Conservation (phyloP, 805 yeast species). For the Kuraishia piskuri region DNA sequence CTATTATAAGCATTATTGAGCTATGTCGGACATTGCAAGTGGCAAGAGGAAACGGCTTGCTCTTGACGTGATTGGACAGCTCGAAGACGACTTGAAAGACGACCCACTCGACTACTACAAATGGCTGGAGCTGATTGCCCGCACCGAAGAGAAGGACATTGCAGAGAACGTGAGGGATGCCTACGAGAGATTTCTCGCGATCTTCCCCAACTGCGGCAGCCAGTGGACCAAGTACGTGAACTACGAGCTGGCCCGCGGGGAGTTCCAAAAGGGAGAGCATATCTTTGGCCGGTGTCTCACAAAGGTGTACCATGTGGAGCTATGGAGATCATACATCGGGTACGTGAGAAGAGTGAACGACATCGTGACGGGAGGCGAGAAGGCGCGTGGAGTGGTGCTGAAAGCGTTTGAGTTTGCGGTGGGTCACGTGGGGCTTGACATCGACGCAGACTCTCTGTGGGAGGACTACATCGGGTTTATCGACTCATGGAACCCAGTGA, state of each 20-base stretch:
- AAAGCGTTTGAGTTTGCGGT: conserved; percentile 82
- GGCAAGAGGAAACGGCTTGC: conserved; percentile 4
- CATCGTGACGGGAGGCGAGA: conserved; percentile 74
- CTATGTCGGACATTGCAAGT: not conserved
- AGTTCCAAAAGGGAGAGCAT: conserved; percentile 56
- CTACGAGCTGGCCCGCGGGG: conserved; percentile 55
- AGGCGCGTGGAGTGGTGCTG: conserved; percentile 61
- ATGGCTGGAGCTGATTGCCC: conserved; percentile 49
- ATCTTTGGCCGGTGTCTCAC: conserved; percentile 59
- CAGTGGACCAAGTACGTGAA: conserved; percentile 73
- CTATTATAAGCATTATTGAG: too few species aligned
- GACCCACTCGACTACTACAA: conserved; percentile 44
- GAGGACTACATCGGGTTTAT: conserved; percentile 73
- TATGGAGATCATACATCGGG: conserved; percentile 72
- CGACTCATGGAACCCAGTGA: conserved; percentile 67
- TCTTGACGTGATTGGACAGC: conserved; percentile 37
- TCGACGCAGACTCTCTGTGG: conserved; percentile 68
- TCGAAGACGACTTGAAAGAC: conserved; percentile 43
- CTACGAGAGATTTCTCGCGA: conserved; percentile 50
- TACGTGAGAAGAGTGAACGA: conserved; percentile 68
- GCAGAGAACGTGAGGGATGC: conserved; percentile 49
- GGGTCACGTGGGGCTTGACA: conserved; percentile 71
- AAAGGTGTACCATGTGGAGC: conserved; percentile 49
- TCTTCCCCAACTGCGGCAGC: conserved; percentile 60
- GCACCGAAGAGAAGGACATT: conserved; percentile 42